These are phyloP conservation scores for Backusella luteola DNA, from an alignment of 192 early-diverging fungal species.

Conservation along the genomic window DNA sequence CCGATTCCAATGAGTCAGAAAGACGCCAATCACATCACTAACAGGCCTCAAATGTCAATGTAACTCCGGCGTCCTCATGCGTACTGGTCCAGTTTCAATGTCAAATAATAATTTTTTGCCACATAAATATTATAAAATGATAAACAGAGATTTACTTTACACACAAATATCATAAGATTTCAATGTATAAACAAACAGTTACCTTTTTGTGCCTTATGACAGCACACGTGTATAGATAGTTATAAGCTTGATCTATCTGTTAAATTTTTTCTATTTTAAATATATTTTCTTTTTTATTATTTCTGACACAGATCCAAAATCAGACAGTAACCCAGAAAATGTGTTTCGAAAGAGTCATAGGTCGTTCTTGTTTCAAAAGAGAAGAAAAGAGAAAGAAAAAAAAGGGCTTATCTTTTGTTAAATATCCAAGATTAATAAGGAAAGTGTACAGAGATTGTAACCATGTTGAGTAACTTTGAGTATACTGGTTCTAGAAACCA, in stretches of 20 bases:
- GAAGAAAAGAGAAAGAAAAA: background rate
- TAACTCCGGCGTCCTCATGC: background rate
- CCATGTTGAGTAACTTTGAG: background rate
- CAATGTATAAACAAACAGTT: background rate
- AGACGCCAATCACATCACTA: background rate
- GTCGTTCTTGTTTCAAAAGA: background rate
- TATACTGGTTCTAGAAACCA: background rate
- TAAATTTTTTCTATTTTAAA: background rate
- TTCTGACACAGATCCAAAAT: conserved; percentile 1
- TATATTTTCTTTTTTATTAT: background rate
- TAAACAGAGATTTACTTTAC: background rate
- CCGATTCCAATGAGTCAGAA: background rate
- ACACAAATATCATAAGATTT: background rate
- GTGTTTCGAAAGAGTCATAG: background rate
- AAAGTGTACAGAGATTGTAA: background rate
- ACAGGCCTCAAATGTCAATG: background rate
- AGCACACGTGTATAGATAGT: background rate
- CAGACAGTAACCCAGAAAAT: conserved; percentile 1
- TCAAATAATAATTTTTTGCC: background rate
- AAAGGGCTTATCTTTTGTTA: background rate
- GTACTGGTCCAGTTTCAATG: background rate
- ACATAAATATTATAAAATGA: background rate
- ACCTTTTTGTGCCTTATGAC: background rate
- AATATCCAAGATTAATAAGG: background rate
- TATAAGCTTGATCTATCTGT: background rate